Conservation (phyloP, 345 rosid species). For the Eucalyptus pumila region DNA sequence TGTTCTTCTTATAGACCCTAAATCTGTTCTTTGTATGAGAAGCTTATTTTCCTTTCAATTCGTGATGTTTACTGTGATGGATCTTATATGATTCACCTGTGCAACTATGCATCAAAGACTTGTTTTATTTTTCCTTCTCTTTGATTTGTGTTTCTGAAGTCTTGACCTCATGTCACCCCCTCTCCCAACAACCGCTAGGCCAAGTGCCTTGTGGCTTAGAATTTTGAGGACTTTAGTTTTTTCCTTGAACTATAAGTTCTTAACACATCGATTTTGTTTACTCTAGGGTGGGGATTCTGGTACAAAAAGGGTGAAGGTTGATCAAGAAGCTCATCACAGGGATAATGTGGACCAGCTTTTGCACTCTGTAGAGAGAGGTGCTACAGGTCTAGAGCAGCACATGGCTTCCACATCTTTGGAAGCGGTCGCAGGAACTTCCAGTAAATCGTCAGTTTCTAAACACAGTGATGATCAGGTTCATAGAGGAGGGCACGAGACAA, state of each 20-base stretch:
- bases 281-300: conserved; percentile 61
- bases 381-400: conserved; percentile 31
- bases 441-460: conserved; percentile 12
- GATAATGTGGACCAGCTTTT: conserved; percentile 16
- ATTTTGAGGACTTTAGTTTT: background rate
- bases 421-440: conserved; percentile 39
- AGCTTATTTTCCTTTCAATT: background rate
- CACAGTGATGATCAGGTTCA: conserved; percentile 47
- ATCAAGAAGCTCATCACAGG: conserved; percentile 32
- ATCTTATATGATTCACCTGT: background rate
- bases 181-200: background rate
- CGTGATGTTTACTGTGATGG: background rate
- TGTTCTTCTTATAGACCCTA: background rate
- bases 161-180: background rate
- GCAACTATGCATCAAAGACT: background rate
- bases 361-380: conserved; percentile 32
- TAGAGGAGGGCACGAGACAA: conserved; percentile 47
- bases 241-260: background rate
- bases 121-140: background rate
- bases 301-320: conserved; percentile 66
- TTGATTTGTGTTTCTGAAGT: background rate
- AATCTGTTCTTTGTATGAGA: background rate
- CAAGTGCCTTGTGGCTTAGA: background rate
- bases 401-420: conserved; percentile 46
- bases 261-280: background rate